Conservation (phyloP, 2,329 filamentous ascomycete genomes). For the Nannizziopsis arthrosporioides region DNA sequence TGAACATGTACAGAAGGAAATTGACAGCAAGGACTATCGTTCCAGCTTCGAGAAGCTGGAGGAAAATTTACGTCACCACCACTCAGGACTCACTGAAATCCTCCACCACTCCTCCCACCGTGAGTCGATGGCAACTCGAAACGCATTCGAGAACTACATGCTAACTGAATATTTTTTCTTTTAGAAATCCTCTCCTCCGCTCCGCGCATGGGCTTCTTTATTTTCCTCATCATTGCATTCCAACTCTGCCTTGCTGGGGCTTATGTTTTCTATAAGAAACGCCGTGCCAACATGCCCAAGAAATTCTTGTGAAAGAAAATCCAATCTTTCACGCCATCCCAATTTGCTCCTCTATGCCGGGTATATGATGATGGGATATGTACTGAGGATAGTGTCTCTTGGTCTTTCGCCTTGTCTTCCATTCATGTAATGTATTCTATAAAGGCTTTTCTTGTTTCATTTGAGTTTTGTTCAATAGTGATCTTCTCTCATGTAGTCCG, state of each 20-base stretch:
- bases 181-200: conserved; percentile 43
- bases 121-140: conserved; percentile 27
- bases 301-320: conserved; percentile 59
- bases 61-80: conserved; percentile 42
- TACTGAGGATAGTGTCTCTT: too few relatives aligned
- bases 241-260: conserved; percentile 58
- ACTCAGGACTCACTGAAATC: conserved; percentile 41
- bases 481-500: too few relatives aligned
- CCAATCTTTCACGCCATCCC: neutral
- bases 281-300: conserved; percentile 66
- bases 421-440: too few relatives aligned
- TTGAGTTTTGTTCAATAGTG: too few relatives aligned
- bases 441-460: too few relatives aligned
- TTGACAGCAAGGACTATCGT: conserved; percentile 48
- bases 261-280: conserved; percentile 70
- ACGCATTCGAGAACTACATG: conserved; percentile 17
- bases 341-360: neutral
- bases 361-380: neutral
- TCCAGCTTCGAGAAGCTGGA: conserved; percentile 45
- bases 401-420: too few relatives aligned
- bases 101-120: conserved; percentile 42
- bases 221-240: conserved; percentile 61
- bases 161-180: conserved; percentile 5
- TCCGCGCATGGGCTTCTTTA: conserved; percentile 49
- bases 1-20: conserved; percentile 41